phyloP scores from a whole-genome alignment of 768 basidiomycete genomes.

The Phlegmacium glaucopus region DNA sequence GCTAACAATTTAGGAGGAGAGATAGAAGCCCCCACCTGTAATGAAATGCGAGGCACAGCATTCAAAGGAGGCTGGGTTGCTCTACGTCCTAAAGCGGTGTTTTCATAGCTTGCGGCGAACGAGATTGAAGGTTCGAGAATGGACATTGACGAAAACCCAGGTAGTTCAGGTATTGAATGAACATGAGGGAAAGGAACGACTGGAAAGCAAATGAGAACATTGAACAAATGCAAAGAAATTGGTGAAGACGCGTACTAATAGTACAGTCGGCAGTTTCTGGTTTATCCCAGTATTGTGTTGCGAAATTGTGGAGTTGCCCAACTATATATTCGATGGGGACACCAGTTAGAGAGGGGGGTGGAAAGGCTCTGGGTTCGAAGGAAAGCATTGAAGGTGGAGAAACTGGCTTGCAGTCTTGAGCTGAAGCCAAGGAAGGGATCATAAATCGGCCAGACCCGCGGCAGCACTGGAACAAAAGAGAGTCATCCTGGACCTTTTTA shows the following conservation, averaged over 20 bases:
- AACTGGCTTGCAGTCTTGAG: conserved; percentile 25
- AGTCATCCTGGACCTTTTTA: conserved; percentile 27
- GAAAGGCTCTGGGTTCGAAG: conserved; percentile 58
- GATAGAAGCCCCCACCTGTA: conserved; percentile 51
- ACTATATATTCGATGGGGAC: conserved; percentile 75
- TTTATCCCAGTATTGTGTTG: conserved; percentile 70
- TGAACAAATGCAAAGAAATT: not conserved
- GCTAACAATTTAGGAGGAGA: not conserved
- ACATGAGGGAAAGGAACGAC: conserved; percentile 51
- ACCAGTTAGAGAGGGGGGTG: conserved; percentile 56
- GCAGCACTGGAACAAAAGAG: conserved; percentile 31
- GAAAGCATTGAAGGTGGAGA: conserved; percentile 25
- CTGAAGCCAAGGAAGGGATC: conserved; percentile 24
- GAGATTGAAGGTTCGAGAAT: conserved; percentile 27
- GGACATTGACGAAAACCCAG: conserved; percentile 25
- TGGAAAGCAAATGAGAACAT: conserved; percentile 17
- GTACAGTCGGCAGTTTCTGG: conserved; percentile 79
- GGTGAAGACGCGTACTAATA: conserved; percentile 44
- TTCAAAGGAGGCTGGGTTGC: conserved; percentile 50
- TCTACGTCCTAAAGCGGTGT: conserved; percentile 42
- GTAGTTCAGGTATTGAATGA: conserved; percentile 30
- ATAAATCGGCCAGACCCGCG: conserved; percentile 40
- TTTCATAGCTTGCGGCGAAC: conserved; percentile 34
- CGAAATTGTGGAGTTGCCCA: conserved; percentile 63
- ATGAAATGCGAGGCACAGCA: conserved; percentile 51